Percentiles rank a stretch among this genome's conserved stretches.
These are phyloP conservation scores for Scedosporium apiospermum DNA, from an alignment of 2,329 filamentous ascomycete genomes.

Conservation along the genomic window DNA sequence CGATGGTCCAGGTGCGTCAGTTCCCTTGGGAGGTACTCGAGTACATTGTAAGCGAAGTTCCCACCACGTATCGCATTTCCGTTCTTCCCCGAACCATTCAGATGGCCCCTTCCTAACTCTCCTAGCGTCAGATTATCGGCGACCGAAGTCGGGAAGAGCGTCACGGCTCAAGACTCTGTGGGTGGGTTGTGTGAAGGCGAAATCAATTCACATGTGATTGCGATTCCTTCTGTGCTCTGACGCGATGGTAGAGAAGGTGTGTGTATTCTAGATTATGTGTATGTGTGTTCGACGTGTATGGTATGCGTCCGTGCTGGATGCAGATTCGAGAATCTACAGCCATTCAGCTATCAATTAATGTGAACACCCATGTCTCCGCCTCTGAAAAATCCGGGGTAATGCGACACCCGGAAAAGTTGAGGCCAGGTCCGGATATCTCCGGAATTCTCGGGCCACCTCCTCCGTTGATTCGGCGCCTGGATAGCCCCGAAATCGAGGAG, in stretches of 20 bases:
- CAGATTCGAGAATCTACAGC: neutral
- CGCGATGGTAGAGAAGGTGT: neutral
- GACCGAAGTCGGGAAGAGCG: neutral
- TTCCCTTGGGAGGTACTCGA: neutral
- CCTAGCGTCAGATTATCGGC: neutral
- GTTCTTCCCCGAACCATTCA: neutral
- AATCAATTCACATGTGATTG: neutral
- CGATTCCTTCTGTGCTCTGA: neutral
- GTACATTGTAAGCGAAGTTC: neutral
- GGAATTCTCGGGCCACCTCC: neutral
- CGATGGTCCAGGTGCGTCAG: neutral
- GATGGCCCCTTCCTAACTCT: neutral
- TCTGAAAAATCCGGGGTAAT: neutral
- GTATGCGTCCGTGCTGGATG: neutral
- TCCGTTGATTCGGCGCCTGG: neutral
- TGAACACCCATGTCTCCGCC: neutral
- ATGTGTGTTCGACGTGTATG: too few relatives aligned
- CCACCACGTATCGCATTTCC: neutral
- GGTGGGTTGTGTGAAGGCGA: neutral
- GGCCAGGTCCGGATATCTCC: neutral
- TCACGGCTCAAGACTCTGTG: neutral
- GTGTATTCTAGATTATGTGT: neutral
- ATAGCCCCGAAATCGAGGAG: neutral
- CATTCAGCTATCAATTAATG: neutral
- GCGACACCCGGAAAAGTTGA: neutral